These are phyloP conservation scores for Solanum hybrid DNA, from an alignment of 305 asterid genomes.

Conservation along the genomic window DNA sequence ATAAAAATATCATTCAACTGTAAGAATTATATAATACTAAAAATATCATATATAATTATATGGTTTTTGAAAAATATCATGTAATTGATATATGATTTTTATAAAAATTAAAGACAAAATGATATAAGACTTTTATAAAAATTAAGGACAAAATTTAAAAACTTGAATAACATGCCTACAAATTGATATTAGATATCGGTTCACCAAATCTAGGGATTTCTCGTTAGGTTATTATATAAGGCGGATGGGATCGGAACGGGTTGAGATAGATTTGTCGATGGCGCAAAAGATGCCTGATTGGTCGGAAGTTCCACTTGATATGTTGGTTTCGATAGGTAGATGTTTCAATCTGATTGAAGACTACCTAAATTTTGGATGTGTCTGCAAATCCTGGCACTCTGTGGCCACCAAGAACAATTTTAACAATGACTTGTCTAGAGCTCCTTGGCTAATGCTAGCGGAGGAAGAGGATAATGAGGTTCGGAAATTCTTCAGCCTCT, in stretches of 20 bases:
- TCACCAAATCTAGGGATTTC: neutral
- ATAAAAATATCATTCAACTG: no score
- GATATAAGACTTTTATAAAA: no score
- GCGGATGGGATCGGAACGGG: neutral
- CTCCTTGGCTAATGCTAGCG: neutral
- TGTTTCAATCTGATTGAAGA: neutral
- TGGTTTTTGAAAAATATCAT: neutral
- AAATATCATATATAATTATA: constrained; percentile 21
- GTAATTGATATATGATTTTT: neutral
- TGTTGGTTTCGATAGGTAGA: neutral
- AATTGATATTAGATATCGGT: no score
- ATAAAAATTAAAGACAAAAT: no score
- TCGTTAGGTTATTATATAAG: neutral
- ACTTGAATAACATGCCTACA: no score
- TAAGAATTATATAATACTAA: no score
- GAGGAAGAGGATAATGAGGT: neutral
- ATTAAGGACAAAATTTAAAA: no score
- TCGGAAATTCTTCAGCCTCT: neutral
- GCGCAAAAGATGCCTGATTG: neutral
- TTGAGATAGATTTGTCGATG: neutral
- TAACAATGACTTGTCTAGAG: neutral
- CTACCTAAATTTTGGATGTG: neutral
- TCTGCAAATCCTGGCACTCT: neutral
- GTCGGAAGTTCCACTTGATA: neutral
- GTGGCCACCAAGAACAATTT: neutral